Percentiles rank a stretch among this genome's conserved stretches.
phyloP scores from a whole-genome alignment of 2,329 filamentous ascomycete genomes.

The Fusarium falciforme region DNA sequence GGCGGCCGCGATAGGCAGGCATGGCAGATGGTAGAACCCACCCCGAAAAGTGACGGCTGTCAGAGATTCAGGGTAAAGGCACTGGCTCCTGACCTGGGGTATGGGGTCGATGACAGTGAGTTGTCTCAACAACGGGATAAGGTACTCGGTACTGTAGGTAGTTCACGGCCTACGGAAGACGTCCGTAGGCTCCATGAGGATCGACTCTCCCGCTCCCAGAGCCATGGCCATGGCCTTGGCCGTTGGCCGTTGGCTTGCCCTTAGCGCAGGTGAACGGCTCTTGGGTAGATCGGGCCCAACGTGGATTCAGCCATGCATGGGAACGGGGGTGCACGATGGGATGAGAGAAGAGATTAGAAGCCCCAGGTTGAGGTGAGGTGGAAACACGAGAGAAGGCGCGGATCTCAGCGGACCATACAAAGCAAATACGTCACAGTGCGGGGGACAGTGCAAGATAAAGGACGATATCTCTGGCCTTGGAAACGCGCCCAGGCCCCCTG shows the following conservation, averaged over 20 bases:
- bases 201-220: slow-evolving; percentile 1
- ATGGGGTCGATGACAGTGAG: background rate
- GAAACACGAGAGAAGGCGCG: slow-evolving; percentile 20
- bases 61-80: background rate
- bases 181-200: background rate
- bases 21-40: background rate
- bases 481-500: background rate
- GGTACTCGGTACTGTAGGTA: background rate
- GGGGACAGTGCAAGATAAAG: background rate
- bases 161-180: background rate
- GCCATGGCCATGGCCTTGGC: slow-evolving; percentile 4
- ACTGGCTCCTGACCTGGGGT: background rate
- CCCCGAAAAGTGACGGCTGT: background rate
- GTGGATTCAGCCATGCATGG: background rate
- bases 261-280: slow-evolving; percentile 5
- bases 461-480: background rate
- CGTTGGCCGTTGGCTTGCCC: slow-evolving; percentile 4
- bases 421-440: background rate
- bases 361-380: slow-evolving; percentile 20
- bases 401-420: slow-evolving; percentile 10
- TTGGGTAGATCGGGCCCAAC: slow-evolving; percentile 1
- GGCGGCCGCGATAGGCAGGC: background rate
- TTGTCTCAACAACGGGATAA: background rate
- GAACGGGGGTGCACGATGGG: background rate
- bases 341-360: slow-evolving; percentile 28